These are phyloP conservation scores for Pseudoturritis turrita DNA, from an alignment of 345 rosid genomes.

Conservation along the genomic window DNA sequence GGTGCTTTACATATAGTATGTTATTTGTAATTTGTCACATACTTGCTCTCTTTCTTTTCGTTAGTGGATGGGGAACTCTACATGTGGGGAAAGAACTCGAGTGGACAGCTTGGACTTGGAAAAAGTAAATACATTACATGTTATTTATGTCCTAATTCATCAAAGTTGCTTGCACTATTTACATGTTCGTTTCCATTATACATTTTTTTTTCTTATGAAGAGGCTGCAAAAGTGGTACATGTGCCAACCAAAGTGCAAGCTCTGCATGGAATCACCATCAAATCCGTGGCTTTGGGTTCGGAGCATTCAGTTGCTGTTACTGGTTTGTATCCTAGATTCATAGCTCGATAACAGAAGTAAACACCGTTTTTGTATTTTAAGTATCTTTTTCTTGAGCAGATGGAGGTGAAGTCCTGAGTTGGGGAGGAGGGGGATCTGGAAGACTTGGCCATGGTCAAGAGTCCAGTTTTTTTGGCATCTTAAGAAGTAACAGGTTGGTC, in stretches of 20 bases:
- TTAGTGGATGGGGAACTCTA: conserved; percentile 84
- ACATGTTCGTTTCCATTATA: background rate
- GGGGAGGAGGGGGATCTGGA: conserved; percentile 88
- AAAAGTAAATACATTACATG: conserved; percentile 49
- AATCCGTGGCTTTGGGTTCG: conserved; percentile 72
- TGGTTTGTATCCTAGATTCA: conserved; percentile 42
- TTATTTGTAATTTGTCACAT: background rate
- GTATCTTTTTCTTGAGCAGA: conserved; percentile 38
- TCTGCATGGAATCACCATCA: conserved; percentile 60
- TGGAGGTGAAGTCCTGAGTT: conserved; percentile 76
- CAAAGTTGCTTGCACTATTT: background rate
- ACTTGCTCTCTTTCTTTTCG: background rate
- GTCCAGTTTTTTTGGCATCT: conserved; percentile 60
- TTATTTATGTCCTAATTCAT: background rate
- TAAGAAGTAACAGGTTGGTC: conserved; percentile 62
- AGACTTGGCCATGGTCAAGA: conserved; percentile 90
- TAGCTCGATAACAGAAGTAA: conserved; percentile 1
- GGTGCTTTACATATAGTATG: background rate
- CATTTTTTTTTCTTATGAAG: conserved; percentile 39
- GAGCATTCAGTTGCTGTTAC: conserved; percentile 93
- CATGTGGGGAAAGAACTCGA: conserved; percentile 91
- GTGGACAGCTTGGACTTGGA: conserved; percentile 95
- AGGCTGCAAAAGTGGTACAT: conserved; percentile 48
- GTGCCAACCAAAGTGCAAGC: conserved; percentile 69
- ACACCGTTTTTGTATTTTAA: background rate